These are phyloP conservation scores for Ramaria sp. DNA, from an alignment of 768 basidiomycete genomes.

Conservation along the genomic window DNA sequence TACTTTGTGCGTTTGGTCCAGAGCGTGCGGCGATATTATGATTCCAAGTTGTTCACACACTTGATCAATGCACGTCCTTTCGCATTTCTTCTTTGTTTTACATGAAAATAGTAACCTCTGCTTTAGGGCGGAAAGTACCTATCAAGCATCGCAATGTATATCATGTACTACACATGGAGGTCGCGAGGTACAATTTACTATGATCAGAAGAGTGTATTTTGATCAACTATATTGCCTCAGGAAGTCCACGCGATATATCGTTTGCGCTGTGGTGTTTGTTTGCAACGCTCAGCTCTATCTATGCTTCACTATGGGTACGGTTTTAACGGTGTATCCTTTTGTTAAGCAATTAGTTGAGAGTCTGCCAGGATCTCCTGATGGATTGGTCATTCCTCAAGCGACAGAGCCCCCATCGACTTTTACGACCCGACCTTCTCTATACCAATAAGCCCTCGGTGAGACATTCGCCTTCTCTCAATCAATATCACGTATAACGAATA, in stretches of 20 bases:
- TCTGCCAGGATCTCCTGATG: slow-evolving; percentile 66
- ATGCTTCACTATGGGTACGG: slow-evolving; percentile 67
- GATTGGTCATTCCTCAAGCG: slow-evolving; percentile 82
- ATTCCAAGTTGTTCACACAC: slow-evolving; percentile 66
- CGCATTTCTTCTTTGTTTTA: not conserved
- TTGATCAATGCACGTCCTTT: slow-evolving; percentile 63
- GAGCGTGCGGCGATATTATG: slow-evolving; percentile 76
- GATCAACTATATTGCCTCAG: slow-evolving; percentile 15
- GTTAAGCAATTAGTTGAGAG: not conserved
- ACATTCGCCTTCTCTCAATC: not conserved
- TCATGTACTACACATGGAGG: slow-evolving; percentile 74
- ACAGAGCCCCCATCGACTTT: slow-evolving; percentile 41
- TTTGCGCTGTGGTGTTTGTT: slow-evolving; percentile 65
- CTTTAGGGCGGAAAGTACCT: slow-evolving; percentile 77
- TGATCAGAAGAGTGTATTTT: not conserved
- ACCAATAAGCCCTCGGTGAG: slow-evolving; percentile 46
- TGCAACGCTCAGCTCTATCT: slow-evolving; percentile 52
- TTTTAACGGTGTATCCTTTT: not conserved
- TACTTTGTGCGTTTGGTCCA: slow-evolving; percentile 72
- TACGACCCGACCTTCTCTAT: slow-evolving; percentile 73
- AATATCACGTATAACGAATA: not conserved
- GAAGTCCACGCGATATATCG: slow-evolving; percentile 28
- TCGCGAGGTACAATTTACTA: slow-evolving; percentile 33
- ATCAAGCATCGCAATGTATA: slow-evolving; percentile 49
- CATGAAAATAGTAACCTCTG: not conserved